Conservation (phyloP, 2,329 filamentous ascomycete genomes). For the Cytospora leucostoma region DNA sequence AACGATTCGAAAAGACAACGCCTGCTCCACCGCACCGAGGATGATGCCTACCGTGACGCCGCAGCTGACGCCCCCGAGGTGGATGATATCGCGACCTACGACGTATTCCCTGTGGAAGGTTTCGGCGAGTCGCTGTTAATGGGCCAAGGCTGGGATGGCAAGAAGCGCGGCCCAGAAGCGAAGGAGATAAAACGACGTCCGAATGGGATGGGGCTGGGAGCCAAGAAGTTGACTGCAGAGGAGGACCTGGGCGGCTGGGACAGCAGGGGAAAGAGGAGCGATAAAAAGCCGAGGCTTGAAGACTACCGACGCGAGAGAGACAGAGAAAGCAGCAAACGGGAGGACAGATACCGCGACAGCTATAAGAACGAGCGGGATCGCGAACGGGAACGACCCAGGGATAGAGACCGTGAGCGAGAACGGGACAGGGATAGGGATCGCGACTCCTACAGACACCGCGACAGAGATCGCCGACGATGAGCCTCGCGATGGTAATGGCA, state of each 20-base stretch:
- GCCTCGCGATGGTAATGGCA: not conserved
- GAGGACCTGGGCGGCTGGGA: constrained; percentile 82
- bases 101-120: constrained; percentile 86
- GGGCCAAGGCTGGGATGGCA: constrained; percentile 92
- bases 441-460: constrained; percentile 15
- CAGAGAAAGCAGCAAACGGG: constrained; percentile 45
- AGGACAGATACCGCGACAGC: constrained; percentile 43
- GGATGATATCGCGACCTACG: constrained; percentile 81
- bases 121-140: constrained; percentile 89
- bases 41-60: constrained; percentile 70
- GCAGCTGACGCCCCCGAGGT: constrained; percentile 71
- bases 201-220: constrained; percentile 83
- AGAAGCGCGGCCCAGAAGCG: constrained; percentile 59
- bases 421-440: constrained; percentile 20
- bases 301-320: constrained; percentile 52
- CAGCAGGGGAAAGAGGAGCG: constrained; percentile 54
- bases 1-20: constrained; percentile 51
- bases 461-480: constrained; percentile 24
- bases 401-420: constrained; percentile 26
- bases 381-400: constrained; percentile 40
- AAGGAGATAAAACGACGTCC: constrained; percentile 70
- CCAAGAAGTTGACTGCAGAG: constrained; percentile 72
- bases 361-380: constrained; percentile 51
- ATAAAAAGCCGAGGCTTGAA: constrained; percentile 47
- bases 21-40: constrained; percentile 60